phyloP scores from a whole-genome alignment of 2,329 filamentous ascomycete species.

The Clonostachys solani region DNA sequence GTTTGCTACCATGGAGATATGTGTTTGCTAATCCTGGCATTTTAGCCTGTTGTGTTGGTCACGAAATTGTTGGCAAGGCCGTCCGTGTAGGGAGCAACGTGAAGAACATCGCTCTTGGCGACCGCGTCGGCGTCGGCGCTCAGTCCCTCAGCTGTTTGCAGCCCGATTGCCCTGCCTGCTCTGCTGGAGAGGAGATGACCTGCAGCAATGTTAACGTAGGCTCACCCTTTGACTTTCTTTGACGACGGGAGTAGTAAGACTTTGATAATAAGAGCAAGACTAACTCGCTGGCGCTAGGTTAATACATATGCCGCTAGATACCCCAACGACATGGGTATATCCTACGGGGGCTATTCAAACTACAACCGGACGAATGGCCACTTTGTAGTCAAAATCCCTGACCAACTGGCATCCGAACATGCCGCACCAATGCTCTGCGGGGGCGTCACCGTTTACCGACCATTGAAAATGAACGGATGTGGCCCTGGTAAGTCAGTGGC shows the following conservation, averaged over 20 bases:
- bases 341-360: slow-evolving; percentile 1
- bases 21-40: no score
- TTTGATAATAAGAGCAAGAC: slow-evolving; percentile 5
- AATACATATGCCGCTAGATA: background rate
- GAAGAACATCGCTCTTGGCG: slow-evolving; percentile 50
- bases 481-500: slow-evolving; percentile 65
- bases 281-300: slow-evolving; percentile 29
- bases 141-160: slow-evolving; percentile 49
- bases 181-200: slow-evolving; percentile 22
- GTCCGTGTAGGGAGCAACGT: slow-evolving; percentile 39
- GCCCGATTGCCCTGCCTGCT: slow-evolving; percentile 33
- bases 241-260: no score
- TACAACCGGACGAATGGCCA: slow-evolving; percentile 10
- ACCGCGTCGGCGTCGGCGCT: slow-evolving; percentile 61
- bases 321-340: background rate
- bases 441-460: slow-evolving; percentile 63
- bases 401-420: slow-evolving; percentile 28
- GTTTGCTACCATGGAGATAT: no score
- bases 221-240: slow-evolving; percentile 2
- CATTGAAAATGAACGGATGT: slow-evolving; percentile 56
- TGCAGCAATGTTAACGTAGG: no score
- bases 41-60: slow-evolving; percentile 43
- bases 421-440: slow-evolving; percentile 66
- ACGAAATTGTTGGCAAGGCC: slow-evolving; percentile 56
- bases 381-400: slow-evolving; percentile 47